Percentiles rank a stretch among this genome's conserved stretches.
Conservation (phyloP, 2,329 filamentous ascomycete genomes). For the Fusarium fujikuroi region DNA sequence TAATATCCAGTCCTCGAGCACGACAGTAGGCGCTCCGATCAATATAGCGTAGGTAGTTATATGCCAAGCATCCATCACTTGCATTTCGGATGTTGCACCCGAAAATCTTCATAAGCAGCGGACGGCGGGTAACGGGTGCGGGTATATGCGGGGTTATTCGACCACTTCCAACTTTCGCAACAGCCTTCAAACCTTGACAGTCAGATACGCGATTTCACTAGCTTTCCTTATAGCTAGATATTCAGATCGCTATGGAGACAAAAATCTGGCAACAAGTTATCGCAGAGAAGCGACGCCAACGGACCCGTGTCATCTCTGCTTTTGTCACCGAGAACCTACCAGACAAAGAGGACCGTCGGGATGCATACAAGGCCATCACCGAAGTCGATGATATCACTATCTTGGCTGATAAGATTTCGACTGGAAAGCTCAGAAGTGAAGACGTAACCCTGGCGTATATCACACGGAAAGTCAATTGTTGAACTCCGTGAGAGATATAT, state of each 20-base stretch:
- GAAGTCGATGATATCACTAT: not conserved
- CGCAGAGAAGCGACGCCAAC: conserved; percentile 7
- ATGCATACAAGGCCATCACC: not conserved
- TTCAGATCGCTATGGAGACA: not conserved
- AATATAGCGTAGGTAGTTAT: not conserved
- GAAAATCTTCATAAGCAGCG: conserved; percentile 11
- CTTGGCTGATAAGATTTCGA: not conserved
- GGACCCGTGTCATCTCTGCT: not conserved
- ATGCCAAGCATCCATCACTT: not conserved
- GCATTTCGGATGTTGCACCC: not conserved
- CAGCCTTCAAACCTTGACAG: not conserved
- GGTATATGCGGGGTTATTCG: conserved; percentile 3
- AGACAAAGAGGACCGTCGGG: not conserved
- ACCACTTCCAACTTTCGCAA: not conserved
- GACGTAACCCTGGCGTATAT: conserved; percentile 16
- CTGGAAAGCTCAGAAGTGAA: not conserved
- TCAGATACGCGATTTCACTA: no score
- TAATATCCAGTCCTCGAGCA: no score
- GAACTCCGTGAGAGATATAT: not conserved
- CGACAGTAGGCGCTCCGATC: no score
- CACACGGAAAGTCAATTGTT: not conserved
- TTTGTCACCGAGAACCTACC: not conserved
- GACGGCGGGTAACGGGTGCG: not conserved
- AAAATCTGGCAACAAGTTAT: conserved; percentile 7
- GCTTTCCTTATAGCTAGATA: not conserved